Conservation (phyloP, 768 basidiomycete species). For the Pisolithus microcarpus region DNA sequence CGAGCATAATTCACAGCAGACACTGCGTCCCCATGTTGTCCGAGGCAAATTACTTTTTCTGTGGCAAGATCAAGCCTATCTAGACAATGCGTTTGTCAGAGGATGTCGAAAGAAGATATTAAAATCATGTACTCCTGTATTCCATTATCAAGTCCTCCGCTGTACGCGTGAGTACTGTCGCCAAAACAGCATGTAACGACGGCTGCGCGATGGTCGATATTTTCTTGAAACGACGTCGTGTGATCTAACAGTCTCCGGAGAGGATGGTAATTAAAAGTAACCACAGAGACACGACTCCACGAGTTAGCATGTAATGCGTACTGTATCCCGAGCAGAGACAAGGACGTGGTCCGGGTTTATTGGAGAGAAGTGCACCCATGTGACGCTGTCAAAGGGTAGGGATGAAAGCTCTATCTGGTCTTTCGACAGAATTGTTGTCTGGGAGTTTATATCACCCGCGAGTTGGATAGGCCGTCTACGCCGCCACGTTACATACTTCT, state of each 20-base stretch:
- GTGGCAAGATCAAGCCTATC: conserved; percentile 68
- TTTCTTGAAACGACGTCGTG: conserved; percentile 54
- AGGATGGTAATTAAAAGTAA: conserved; percentile 25
- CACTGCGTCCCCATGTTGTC: conserved; percentile 75
- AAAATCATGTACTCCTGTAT: conserved; percentile 62
- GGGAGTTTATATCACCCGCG: no score
- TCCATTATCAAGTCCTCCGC: conserved; percentile 80
- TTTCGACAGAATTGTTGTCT: conserved; percentile 1
- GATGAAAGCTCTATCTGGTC: conserved; percentile 45
- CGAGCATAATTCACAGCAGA: conserved; percentile 67
- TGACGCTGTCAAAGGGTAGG: conserved; percentile 82
- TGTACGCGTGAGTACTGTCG: conserved; percentile 62
- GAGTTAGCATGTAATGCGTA: conserved; percentile 18
- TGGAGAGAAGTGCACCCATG: conserved; percentile 75
- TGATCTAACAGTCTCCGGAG: conserved; percentile 50
- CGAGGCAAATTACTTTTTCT: conserved; percentile 67
- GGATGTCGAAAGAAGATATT: no score
- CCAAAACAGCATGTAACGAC: conserved; percentile 77
- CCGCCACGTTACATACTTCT: no score
- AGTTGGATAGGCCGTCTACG: no score
- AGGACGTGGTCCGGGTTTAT: conserved; percentile 70
- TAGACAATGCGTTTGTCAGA: neutral
- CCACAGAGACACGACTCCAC: conserved; percentile 25
- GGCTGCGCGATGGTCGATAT: conserved; percentile 84
- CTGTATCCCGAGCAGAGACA: conserved; percentile 88